Base-by-base conservation (phyloP, 306 rosid species). In the Rubus idaeus region DNA sequence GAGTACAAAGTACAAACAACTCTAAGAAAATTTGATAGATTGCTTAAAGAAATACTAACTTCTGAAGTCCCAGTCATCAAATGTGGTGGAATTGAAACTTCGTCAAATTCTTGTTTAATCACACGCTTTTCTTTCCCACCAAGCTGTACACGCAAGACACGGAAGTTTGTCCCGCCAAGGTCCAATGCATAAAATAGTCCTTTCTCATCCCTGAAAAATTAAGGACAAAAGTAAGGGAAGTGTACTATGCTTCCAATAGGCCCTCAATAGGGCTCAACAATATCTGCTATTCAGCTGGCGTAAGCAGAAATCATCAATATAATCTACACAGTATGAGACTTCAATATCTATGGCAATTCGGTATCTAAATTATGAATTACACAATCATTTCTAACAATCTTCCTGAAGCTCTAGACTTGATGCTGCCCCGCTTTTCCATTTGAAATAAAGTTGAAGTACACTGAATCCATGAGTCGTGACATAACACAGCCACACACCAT, bases 131-230 rank as follows among this genome's bases (percentile, higher is more conserved):
- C 96, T 82, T 82, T 89, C 80, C 99, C 98, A 70, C 94, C 98
- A 83, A 96, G 82, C n/a, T 85, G 93, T 52, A 93, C 90, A 11
- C 99, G 98, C 76, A 96, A 52, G 70, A 91, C 88, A 14, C 99
- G 98, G 53, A 96, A 96, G 82, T 96, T 96, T 55, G 99, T 96
- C 70, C 99, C 99, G 56, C 99, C 99, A 73, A 96, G 99, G 75
- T 96, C 99, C 75, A 96, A 79, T 52, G 99, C 99, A 86, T 96
- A 96, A 79, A 85, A 96, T 49, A 90, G 61, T 57, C 99, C 99
- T 64, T 87, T 83, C 88, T 96, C 99, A 66, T 96, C 89, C 88
- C 99, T 96, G 70, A 18, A 65, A 82, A 75, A 3, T 72, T 10
- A 20, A 72, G 42, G 64, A 65, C 57, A 5, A 76, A 81, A 77